Evolutionary conservation across 1,284 basidiomycete species (phyloP), one percentile per base, ranked within the genome.

Genomic region (Abortiporus biennis): DNA sequence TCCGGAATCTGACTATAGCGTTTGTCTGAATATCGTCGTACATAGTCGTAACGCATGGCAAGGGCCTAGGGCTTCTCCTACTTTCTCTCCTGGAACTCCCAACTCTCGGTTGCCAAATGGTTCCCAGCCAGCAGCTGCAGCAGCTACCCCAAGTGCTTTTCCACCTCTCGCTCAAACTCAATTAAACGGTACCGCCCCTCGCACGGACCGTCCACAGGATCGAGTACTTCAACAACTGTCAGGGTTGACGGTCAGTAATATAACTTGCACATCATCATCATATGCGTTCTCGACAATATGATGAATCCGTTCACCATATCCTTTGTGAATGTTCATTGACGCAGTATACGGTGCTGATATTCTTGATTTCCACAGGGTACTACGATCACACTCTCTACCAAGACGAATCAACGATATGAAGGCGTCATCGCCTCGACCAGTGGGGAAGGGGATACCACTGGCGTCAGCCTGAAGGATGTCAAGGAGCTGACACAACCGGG

Each of bases 391-490:
- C 72, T 88, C 42, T 61, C 65, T 13, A 83, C 82, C 38, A 86
- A 85, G 70, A 73, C 78, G 6, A 68, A 69, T 29, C 69, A 75
- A 49, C 82, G 80, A 49, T 81, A 78, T 56, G 81, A 86, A 56
- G 86, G 85, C 43, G 76, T 79, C 47, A 68, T 90, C 47, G 63
- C 57, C 3, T 78, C 78, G 13, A 83, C 85, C 16, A 64, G 57
- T 44, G 64, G 60, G 20, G 83, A 87, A 51, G 78, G 80, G 39
- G 84, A 88, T 58, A 77, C 74, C 15, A 63, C 68, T 8, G 81
- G 86, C 39, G 76, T 89, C 42, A 80, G 79, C 9, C 74, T 91
- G 45, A 81, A 80, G 56, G 81, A 88, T 58, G 81, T 76, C 53
- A 82, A 78, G 62, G 82, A 88, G 51, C 63, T 85, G 44, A 66